Evolutionary conservation across 2,329 filamentous ascomycete genomes (phyloP), one percentile per base, ranked within the genome.

Genomic region (Penicillium glabrum): DNA sequence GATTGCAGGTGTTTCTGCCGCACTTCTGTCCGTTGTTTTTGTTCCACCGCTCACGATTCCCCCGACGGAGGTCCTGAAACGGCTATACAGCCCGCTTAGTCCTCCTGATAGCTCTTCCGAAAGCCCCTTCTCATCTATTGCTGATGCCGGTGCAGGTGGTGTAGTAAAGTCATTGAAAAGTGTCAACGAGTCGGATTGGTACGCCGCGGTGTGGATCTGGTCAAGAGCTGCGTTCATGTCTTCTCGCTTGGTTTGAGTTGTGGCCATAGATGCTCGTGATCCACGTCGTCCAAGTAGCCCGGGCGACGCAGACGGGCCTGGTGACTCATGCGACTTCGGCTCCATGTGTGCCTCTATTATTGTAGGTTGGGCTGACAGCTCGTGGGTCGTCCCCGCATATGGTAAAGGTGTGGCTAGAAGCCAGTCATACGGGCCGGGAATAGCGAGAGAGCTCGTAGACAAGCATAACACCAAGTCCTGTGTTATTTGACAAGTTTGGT

Each of bases 131-230:
- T 80, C 85, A 66, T 96, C 91, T 24, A 81, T 76, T 1, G 82
- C 79, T 1, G 84, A 77, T 1, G 83, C 80, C 2, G 89, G 87
- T 5, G 88, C 87, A 1, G 88, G 83, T 1, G 77, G 78, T 52
- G 69, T 73, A 7, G 89, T 90, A 68, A 96, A 93, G 69, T 97
- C 93, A 75, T 96, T 96, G 76, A 98, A 98, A 9, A 92, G 96
- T 2, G 93, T 98, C 47, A 98, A 81, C 33, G 87, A 85, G 61
- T 89, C 89, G 33, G 90, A 90, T 71, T 90, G 89, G 69, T 90
- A 96, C n/a, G 93, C 92, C 6, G 90, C 87, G 50, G 82, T 91
- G 74, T 97, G 93, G 64, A 97, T 96, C 67, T 90, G 88, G 75
- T 96, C 89, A 59, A 97, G 85, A 19, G 89, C 85, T 60, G 91